Evolutionary conservation across 306 rosid genomes (phyloP), one percentile per base, ranked within the genome.

Genomic region (Boehmeria nivea): DNA sequence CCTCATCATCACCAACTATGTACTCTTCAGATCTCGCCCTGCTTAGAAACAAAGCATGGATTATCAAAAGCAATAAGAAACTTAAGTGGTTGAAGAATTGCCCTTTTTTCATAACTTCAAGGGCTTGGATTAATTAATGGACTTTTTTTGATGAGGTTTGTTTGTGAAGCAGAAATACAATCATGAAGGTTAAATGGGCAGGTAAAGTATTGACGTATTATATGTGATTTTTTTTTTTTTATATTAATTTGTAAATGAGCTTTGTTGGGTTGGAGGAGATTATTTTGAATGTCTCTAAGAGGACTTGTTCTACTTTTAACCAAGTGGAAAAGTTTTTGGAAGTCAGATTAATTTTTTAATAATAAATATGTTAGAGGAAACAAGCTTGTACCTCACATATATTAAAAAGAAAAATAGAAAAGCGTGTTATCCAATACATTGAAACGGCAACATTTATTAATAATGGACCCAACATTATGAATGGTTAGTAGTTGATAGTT

Each of bases 1-100:
- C 71, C 2, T 64, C 60, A 16, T 60, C 72, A 49, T 69, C 79
- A 34, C 79, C 79, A 58, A 74, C 75, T 14, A 21, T 28, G 33
- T 44, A 59, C 37, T 44, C 52, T 43, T 63, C 68, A 39, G 68
- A 64, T 36, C 28, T 49, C 33, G 26, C 54, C 14, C 26, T 14
- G 3, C 54, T 58, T 15, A 63, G 38, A 36, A 68, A 51, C 72
- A 47, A 28, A 47, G 50, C 2, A 42, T 37, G 21, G 36, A 49
- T 28, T 18, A 51, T 10, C 15, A 59, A 1, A 43, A 59, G 13
- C 43, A 57, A 49, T 11, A 28, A 39, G 26, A 59, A 31, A 5
- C 38, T 16, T 16, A 42, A 55, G 33, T 16, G 12, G 3, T 17
- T 56, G 45, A 28, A 43, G n/a, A 51, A 12, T 7, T 19, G 48